Evolutionary conservation across 2,329 filamentous ascomycete genomes (phyloP).

Genomic region (Calonectria ilicicola): DNA sequence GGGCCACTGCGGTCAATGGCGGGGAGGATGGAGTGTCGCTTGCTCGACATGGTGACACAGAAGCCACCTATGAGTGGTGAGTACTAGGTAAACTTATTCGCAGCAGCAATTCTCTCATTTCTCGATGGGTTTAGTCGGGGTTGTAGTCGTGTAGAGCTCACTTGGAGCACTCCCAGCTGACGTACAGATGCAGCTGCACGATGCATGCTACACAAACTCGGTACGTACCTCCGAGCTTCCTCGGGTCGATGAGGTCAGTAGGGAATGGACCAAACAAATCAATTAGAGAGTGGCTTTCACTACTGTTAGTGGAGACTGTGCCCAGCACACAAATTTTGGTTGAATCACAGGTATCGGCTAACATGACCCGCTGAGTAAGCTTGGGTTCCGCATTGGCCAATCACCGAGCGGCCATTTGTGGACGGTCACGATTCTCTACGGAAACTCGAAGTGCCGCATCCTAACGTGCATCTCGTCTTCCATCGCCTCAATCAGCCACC

Average conservation of each 20-base stretch:
- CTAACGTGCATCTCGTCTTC: constrained; percentile 43
- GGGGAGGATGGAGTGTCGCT: constrained; percentile 69
- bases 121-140: constrained; percentile 1
- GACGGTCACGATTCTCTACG: constrained; percentile 48
- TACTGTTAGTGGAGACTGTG: constrained; percentile 34
- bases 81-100: not conserved
- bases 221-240: constrained; percentile 9
- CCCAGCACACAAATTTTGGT: fast-evolving
- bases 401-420: constrained; percentile 53
- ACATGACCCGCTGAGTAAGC: constrained; percentile 45
- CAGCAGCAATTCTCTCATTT: constrained; percentile 23
- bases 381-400: constrained; percentile 53
- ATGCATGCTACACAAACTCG: not conserved
- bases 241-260: constrained; percentile 43
- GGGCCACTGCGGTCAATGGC: constrained; percentile 65
- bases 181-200: constrained; percentile 18
- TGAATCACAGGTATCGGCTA: constrained; percentile 43
- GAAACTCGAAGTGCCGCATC: constrained; percentile 54
- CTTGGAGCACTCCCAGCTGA: constrained; percentile 24
- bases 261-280: constrained; percentile 23
- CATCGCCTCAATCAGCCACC: constrained; percentile 45
- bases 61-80: constrained; percentile 1
- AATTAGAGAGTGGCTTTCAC: constrained; percentile 28
- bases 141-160: not conserved
- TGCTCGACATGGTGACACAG: constrained; percentile 55